Evolutionary conservation across 768 basidiomycete species (phyloP).

Genomic region (Auricularia cornea): DNA sequence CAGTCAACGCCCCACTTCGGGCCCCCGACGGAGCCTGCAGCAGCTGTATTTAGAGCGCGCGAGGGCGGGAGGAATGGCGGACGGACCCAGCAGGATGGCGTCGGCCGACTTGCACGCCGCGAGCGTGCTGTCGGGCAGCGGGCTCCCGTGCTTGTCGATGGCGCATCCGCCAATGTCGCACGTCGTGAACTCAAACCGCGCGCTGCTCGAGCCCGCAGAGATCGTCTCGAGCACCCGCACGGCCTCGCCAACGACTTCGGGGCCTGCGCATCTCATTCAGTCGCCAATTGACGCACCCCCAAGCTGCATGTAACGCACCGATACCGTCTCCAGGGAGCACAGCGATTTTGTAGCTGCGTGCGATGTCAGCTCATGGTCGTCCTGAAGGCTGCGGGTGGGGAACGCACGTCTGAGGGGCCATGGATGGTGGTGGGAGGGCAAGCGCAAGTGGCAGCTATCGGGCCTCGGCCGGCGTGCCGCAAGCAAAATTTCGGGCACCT

Average conservation of each 20-base stretch:
- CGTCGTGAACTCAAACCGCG: conserved; percentile 53
- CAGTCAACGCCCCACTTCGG: conserved; percentile 93
- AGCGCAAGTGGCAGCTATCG: not conserved
- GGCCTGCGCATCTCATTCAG: conserved; percentile 42
- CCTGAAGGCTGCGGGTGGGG: not conserved
- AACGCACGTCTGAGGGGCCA: conserved; percentile 13
- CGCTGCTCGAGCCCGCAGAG: conserved; percentile 42
- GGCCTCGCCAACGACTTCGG: conserved; percentile 84
- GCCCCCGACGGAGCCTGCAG: conserved; percentile 88
- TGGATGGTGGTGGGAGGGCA: not conserved
- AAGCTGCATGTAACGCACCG: conserved; percentile 52
- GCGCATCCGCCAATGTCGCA: conserved; percentile 88
- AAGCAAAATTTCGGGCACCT: not conserved
- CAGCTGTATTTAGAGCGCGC: not conserved
- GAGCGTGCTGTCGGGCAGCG: conserved; percentile 77
- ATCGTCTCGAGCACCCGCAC: conserved; percentile 71
- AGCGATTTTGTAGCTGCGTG: conserved; percentile 70
- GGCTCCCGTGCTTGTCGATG: conserved; percentile 80
- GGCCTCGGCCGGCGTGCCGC: not conserved
- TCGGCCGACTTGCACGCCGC: conserved; percentile 88
- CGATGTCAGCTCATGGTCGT: not conserved
- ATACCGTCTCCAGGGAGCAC: conserved; percentile 97
- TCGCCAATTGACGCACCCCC: not conserved
- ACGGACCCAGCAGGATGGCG: conserved; percentile 88
- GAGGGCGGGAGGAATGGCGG: not conserved